Evolutionary conservation across 345 rosid species (phyloP), one percentile per base, ranked within the genome.

Genomic region (Eucalyptus tenuipes): DNA sequence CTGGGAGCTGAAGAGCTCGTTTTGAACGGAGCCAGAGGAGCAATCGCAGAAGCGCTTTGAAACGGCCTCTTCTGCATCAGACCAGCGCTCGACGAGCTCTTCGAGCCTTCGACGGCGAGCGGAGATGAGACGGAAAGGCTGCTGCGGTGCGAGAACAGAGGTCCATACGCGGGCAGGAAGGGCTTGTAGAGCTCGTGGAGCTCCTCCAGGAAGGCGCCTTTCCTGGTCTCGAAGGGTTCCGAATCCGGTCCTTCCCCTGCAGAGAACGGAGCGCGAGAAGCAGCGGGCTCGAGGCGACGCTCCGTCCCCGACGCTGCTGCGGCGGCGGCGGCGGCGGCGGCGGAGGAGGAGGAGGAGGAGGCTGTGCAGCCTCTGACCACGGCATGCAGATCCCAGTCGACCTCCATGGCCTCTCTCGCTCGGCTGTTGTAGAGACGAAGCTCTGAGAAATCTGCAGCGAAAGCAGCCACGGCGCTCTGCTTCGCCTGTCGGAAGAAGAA

Each of bases 361-460:
- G 92, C 48, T 90, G 93, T 86, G 90, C 96, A 96, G 66, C 99
- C 95, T 90, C 98, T 93, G 55, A 97, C 98, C 91, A 97, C 99
- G 86, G 99, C 99, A 88, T 94, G 94, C 88, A 97, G 97, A 95
- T 97, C 98, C 99, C 98, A 97, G 88, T 97, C 99, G 87, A 91
- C 98, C 88, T 93, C 98, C 97, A 97, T 94, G 90, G 47, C 47
- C 84, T 75, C 84, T 40, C 29, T 75, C 47, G 84, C 29, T 40
- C 7, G 45, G 45, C 81, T 20, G 81, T 3, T 10, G 13, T 22
- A 10, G 45, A 71, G 81, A 37, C 27, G n/a, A 71, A 75, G 84
- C 47, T 40, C 47, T 20, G 84, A 64, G 75, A n/a, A 64, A 64
- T 64, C 75, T 64, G 0, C 68, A 0, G 10, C 84, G 24, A 40